Percentiles rank a stretch among this genome's conserved stretches.
Conservation (phyloP, 2,329 filamentous ascomycete genomes). For the Exophiala phaeomuriformis region DNA sequence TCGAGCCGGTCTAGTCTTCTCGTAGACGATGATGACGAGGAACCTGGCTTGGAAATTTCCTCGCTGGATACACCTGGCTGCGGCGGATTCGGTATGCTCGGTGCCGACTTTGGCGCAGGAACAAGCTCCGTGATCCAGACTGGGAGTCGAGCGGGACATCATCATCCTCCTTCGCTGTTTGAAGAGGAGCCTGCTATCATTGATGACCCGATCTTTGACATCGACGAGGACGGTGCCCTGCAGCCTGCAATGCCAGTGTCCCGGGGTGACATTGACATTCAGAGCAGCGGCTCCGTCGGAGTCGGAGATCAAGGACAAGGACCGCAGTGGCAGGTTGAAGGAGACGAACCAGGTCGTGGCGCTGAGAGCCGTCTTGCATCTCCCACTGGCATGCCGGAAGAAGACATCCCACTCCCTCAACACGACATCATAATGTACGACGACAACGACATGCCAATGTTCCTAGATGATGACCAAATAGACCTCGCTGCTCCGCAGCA, state of each 20-base stretch:
- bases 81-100: constrained; percentile 35
- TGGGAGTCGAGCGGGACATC: constrained; percentile 28
- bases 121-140: constrained; percentile 35
- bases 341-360: too few species aligned
- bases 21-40: constrained; percentile 26
- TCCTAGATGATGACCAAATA: constrained; percentile 30
- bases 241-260: constrained; percentile 30
- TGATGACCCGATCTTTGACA: constrained; percentile 51
- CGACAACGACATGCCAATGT: constrained; percentile 19
- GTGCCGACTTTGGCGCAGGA: constrained; percentile 34
- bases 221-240: constrained; percentile 56
- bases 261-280: background rate
- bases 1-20: constrained; percentile 32
- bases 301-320: background rate
- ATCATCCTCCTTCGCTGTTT: constrained; percentile 26
- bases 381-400: background rate
- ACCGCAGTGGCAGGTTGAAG: background rate
- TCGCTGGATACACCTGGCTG: constrained; percentile 40
- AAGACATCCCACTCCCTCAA: background rate
- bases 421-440: constrained; percentile 22
- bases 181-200: constrained; percentile 41
- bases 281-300: constrained; percentile 11
- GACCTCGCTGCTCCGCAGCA: constrained; percentile 18
- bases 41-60: constrained; percentile 42
- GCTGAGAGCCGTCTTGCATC: too few species aligned